phyloP scores from a whole-genome alignment of 75 land plant species.

The Azolla pinnata region DNA sequence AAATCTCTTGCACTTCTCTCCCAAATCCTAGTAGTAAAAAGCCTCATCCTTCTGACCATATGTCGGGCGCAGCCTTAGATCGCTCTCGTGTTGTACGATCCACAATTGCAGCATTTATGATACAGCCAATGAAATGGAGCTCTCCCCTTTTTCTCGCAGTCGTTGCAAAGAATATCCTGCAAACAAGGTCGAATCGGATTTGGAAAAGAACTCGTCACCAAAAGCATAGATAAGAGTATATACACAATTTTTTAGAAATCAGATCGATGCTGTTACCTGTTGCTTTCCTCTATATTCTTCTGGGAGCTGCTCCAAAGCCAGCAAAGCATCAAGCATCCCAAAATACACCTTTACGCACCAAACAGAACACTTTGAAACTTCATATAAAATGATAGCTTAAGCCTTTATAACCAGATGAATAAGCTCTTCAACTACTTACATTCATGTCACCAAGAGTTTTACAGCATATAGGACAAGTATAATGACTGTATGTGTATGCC shows the following conservation, averaged over 20 bases:
- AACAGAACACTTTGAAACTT: neutral
- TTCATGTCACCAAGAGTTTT: constrained; percentile 86
- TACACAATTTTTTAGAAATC: neutral
- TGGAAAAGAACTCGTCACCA: neutral
- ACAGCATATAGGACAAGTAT: constrained; percentile 80
- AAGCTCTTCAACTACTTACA: constrained; percentile 54
- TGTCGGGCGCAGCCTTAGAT: constrained; percentile 28
- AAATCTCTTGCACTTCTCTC: too few species aligned
- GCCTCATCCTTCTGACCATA: constrained; percentile 15
- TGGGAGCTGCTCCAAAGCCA: constrained; percentile 81
- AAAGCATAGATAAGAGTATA: neutral
- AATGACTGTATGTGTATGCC: constrained; percentile 73
- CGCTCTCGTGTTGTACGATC: constrained; percentile 89
- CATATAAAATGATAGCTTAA: neutral
- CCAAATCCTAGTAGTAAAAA: neutral
- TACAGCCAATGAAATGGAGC: constrained; percentile 93
- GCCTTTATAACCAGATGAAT: neutral
- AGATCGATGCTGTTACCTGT: constrained; percentile 41
- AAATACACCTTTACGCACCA: constrained; percentile 66
- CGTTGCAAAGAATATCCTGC: constrained; percentile 92
- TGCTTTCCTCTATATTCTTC: constrained; percentile 69
- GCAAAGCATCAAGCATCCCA: constrained; percentile 95
- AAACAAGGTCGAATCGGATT: constrained; percentile 2
- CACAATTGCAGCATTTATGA: constrained; percentile 80
- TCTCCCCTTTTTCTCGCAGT: constrained; percentile 67